These are phyloP conservation scores for Amoeboaphelidium protococcarum DNA, from an alignment of 371 early-diverging fungal genomes.

Conservation along the genomic window DNA sequence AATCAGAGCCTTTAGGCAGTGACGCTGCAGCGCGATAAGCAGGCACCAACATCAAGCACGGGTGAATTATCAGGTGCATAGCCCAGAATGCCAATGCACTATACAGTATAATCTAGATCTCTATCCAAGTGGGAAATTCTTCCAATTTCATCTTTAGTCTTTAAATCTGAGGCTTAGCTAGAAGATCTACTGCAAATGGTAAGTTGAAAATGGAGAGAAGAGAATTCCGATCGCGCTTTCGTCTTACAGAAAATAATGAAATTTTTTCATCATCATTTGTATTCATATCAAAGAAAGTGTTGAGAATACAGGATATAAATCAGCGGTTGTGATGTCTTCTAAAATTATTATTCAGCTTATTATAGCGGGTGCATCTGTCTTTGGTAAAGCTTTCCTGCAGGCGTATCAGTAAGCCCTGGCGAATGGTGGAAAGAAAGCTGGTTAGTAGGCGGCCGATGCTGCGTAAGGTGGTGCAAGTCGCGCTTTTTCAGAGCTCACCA, in stretches of 20 bases:
- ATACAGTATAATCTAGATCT: too few species aligned
- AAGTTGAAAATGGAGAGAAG: neutral
- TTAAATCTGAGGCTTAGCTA: neutral
- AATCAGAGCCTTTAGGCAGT: too few species aligned
- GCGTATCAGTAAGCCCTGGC: conserved; percentile 76
- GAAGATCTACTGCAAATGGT: neutral
- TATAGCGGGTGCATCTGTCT: conserved; percentile 50
- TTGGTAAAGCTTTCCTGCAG: conserved; percentile 73
- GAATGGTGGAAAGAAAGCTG: conserved; percentile 23
- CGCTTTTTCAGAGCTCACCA: conserved; percentile 35
- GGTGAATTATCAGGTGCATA: too few species aligned
- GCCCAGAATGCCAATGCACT: too few species aligned
- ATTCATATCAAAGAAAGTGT: too few species aligned
- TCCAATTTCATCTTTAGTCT: too few species aligned
- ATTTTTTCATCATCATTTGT: too few species aligned
- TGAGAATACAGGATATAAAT: too few species aligned
- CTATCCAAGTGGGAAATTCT: too few species aligned
- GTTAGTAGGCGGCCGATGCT: conserved; percentile 9
- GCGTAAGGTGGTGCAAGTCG: conserved; percentile 19
- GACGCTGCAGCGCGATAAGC: too few species aligned
- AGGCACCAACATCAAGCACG: too few species aligned
- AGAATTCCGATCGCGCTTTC: neutral
- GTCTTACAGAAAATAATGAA: too few species aligned
- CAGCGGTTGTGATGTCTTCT: conserved; percentile 21
- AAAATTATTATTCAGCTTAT: conserved; percentile 58